Conservation (phyloP, 164 flowering plant species). For the Chimonanthus salicifolius region DNA sequence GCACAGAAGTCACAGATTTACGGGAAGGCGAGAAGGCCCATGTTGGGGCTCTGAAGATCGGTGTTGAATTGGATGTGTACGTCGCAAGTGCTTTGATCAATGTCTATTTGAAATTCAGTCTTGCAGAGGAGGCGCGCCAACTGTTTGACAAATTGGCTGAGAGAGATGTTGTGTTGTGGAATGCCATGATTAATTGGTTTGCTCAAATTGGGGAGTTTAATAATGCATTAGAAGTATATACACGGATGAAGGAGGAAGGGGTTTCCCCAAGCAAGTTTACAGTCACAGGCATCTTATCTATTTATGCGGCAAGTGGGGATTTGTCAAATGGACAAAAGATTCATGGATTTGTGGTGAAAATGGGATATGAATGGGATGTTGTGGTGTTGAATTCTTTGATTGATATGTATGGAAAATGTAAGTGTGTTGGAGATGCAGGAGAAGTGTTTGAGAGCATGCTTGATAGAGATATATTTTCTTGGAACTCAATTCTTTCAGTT, state of each 20-base stretch:
- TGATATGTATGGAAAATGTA: conserved; percentile 74
- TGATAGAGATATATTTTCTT: conserved; percentile 47
- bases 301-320: conserved; percentile 30
- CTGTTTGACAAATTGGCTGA: conserved; percentile 28
- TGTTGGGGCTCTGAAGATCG: conserved; percentile 27
- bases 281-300: conserved; percentile 51
- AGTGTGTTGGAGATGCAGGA: conserved; percentile 30
- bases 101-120: conserved; percentile 23
- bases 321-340: conserved; percentile 37
- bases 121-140: conserved; percentile 14
- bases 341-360: conserved; percentile 48
- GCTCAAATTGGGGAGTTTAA: conserved; percentile 39
- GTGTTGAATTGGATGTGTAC: conserved; percentile 17
- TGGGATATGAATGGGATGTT: conserved; percentile 40
- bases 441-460: conserved; percentile 39
- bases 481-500: conserved; percentile 65
- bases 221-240: conserved; percentile 38
- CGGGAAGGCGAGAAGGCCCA: conserved; percentile 44
- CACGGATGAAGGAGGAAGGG: conserved; percentile 37
- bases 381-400: conserved; percentile 51
- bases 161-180: conserved; percentile 64
- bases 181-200: conserved; percentile 63
- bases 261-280: conserved; percentile 41
- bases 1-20: conserved; percentile 21
- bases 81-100: conserved; percentile 26